Percentiles rank a stretch among this genome's conserved stretches.
These are phyloP conservation scores for Suhomyces sp. DNA, from an alignment of 805 yeast species.

Conservation along the genomic window DNA sequence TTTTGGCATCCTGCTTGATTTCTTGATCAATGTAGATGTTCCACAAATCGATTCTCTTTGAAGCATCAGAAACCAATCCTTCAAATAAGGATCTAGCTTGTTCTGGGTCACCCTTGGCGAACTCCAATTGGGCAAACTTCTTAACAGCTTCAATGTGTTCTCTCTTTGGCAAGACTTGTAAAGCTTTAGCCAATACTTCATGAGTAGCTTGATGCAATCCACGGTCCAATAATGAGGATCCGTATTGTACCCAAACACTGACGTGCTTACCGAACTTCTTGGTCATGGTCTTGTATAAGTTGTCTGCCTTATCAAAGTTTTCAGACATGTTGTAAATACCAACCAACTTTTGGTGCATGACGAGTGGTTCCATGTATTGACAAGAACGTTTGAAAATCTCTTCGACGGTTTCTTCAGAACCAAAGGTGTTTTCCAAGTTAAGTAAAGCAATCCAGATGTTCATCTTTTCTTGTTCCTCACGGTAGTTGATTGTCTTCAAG, in stretches of 20 bases:
- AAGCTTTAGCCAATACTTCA: constrained; percentile 69
- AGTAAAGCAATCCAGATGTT: constrained; percentile 95
- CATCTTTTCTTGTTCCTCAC: constrained; percentile 90
- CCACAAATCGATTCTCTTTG: constrained; percentile 93
- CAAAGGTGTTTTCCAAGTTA: constrained; percentile 92
- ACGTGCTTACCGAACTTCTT: constrained; percentile 76
- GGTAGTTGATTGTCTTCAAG: constrained; percentile 79
- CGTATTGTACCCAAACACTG: constrained; percentile 80
- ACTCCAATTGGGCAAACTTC: constrained; percentile 88
- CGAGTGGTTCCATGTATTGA: constrained; percentile 86
- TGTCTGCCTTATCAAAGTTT: constrained; percentile 67
- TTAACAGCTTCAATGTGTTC: constrained; percentile 77
- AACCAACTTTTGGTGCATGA: constrained; percentile 77
- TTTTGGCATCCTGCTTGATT: constrained; percentile 65
- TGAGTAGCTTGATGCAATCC: constrained; percentile 61
- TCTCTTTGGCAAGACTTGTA: constrained; percentile 68
- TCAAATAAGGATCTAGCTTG: constrained; percentile 94
- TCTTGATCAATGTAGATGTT: constrained; percentile 94
- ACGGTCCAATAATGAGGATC: constrained; percentile 68
- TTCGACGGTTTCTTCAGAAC: constrained; percentile 77
- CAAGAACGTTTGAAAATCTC: constrained; percentile 79
- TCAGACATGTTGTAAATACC: constrained; percentile 75
- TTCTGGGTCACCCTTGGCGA: constrained; percentile 83
- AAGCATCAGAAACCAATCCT: constrained; percentile 85
- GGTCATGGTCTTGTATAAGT: constrained; percentile 60